Evolutionary conservation across 441 rosid species (phyloP).

Genomic region (Biscutella auriculata): DNA sequence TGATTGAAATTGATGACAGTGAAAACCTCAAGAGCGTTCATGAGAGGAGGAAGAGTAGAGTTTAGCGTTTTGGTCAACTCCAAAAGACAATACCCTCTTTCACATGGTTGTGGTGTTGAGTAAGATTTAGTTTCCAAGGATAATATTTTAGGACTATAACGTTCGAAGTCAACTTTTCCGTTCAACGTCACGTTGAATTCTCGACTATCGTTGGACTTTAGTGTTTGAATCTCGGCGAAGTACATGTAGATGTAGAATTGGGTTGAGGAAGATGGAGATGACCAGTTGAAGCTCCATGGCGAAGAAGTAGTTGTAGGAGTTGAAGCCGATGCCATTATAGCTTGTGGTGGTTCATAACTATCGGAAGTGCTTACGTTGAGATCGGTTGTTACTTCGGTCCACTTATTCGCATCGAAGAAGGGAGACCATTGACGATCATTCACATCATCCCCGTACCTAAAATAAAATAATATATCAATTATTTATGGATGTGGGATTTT

Average conservation of each 20-base stretch:
- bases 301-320: constrained; percentile 14
- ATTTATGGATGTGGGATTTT: no score
- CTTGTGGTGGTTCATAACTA: constrained; percentile 4
- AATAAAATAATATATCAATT: no score
- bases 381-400: constrained; percentile 18
- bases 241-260: constrained; percentile 16
- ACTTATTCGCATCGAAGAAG: not conserved
- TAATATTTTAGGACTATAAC: constrained; percentile 12
- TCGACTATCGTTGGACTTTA: constrained; percentile 3
- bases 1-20: constrained; percentile 18
- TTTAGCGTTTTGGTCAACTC: constrained; percentile 8
- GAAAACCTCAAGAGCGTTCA: constrained; percentile 18
- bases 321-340: constrained; percentile 18
- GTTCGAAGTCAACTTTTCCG: not conserved
- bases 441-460: constrained; percentile 19
- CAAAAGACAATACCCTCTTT: constrained; percentile 1
- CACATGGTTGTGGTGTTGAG: constrained; percentile 14
- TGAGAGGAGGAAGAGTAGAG: constrained; percentile 22
- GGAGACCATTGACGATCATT: constrained; percentile 22
- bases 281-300: constrained; percentile 11
- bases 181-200: constrained; percentile 12
- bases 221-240: constrained; percentile 19
- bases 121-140: not conserved
- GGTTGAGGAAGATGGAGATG: not conserved
- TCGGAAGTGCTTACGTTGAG: not conserved